Evolutionary conservation across 768 basidiomycete genomes (phyloP).

Genomic region (Amanita rimosa): DNA sequence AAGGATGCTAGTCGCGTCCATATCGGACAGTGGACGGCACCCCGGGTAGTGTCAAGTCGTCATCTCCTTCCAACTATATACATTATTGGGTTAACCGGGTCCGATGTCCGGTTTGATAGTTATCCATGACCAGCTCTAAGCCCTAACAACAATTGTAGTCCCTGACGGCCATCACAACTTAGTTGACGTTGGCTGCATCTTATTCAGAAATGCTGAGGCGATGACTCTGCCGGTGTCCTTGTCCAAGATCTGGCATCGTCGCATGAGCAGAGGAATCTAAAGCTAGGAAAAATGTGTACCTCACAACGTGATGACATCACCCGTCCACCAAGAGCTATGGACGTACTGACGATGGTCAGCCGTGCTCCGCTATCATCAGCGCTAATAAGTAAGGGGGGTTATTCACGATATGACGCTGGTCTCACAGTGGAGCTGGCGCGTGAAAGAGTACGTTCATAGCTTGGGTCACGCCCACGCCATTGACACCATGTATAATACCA

Average conservation of each 20-base stretch:
- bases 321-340: slow-evolving; percentile 54
- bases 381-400: slow-evolving; percentile 6
- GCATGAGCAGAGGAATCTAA: neutral
- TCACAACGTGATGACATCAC: slow-evolving; percentile 67
- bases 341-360: slow-evolving; percentile 50
- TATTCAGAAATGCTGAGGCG: slow-evolving; percentile 58
- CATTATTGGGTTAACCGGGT: neutral
- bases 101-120: neutral
- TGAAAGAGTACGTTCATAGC: slow-evolving; percentile 62
- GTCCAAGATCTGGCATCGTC: slow-evolving; percentile 37
- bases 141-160: neutral
- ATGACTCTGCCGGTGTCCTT: slow-evolving; percentile 45
- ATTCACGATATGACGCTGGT: slow-evolving; percentile 7
- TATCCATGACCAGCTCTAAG: neutral
- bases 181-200: slow-evolving; percentile 54
- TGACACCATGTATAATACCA: slow-evolving; percentile 44
- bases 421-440: slow-evolving; percentile 53
- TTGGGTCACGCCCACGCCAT: slow-evolving; percentile 70
- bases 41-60: neutral
- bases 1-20: neutral
- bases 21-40: neutral
- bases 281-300: slow-evolving; percentile 26
- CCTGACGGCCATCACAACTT: slow-evolving; percentile 21
- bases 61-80: neutral
- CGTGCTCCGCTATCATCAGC: slow-evolving; percentile 35